Evolutionary conservation across 306 rosid genomes (phyloP).

Genomic region (Lupinus albus): DNA sequence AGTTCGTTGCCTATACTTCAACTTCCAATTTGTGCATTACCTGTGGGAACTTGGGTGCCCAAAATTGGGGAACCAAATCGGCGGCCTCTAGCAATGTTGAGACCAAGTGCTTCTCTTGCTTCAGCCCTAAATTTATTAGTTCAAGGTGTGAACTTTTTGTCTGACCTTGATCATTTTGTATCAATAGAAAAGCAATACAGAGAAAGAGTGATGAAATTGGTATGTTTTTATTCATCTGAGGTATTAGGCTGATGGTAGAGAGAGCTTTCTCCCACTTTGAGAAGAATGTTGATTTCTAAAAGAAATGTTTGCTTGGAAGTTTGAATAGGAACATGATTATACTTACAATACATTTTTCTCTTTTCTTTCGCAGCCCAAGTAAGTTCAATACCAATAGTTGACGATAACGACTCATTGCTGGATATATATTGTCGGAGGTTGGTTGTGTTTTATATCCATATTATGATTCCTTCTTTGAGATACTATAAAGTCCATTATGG

Average conservation of each 20-base stretch:
- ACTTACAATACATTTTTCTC: constrained; percentile 20
- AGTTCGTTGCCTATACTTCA: constrained; percentile 81
- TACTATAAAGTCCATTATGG: constrained; percentile 1
- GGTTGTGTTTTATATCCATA: constrained; percentile 43
- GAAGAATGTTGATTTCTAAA: constrained; percentile 26
- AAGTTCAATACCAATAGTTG: constrained; percentile 90
- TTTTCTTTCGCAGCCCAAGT: constrained; percentile 77
- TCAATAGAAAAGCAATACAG: constrained; percentile 39
- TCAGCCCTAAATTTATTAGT: constrained; percentile 81
- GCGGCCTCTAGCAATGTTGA: constrained; percentile 79
- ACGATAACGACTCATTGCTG: constrained; percentile 81
- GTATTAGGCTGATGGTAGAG: constrained; percentile 41
- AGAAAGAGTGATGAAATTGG: constrained; percentile 34
- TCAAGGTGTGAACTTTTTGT: constrained; percentile 63
- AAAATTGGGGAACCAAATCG: constrained; percentile 84
- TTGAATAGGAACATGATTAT: neutral
- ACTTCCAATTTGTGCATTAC: constrained; percentile 76
- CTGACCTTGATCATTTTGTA: constrained; percentile 42
- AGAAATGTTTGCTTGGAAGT: constrained; percentile 9
- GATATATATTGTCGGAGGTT: constrained; percentile 98
- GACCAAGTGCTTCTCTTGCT: constrained; percentile 80
- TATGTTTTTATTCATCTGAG: constrained; percentile 40
- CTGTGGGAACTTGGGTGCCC: constrained; percentile 94
- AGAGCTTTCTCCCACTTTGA: constrained; percentile 29
- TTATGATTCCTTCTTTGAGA: constrained; percentile 22